Base-by-base conservation (phyloP, 345 rosid genomes). In the Ricinus communis region DNA sequence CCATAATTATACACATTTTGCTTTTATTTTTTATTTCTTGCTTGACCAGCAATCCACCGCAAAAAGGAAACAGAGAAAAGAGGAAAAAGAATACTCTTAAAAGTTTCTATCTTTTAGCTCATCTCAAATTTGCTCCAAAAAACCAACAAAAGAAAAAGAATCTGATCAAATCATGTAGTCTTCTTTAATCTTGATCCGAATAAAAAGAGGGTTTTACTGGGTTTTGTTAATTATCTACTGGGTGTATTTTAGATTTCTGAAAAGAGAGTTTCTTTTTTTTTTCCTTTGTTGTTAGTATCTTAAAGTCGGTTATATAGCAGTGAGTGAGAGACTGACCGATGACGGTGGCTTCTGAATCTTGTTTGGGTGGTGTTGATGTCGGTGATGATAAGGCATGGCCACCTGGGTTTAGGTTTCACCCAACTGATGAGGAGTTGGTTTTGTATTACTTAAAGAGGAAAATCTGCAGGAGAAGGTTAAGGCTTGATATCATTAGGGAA, bases 321-420 rank as follows among this genome's bases (percentile, higher is more conserved):
- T 8, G 4, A 43, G 47, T 50, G 24, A 60, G 64, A 19, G 64
- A 46, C 25, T 27, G 5, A 60, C 66, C 72, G 74, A 79, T 81
- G 87, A 64, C 63, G 67, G 80, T 78, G 56, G 54, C 40, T 28
- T 0, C 59, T 31, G 82, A 36, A 47, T 66, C 71, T 11, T 49
- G 74, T 13, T 45, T 66, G 61, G 74, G 40, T 45, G 74, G 53
- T n/a, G 38, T 33, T 33, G 65, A 77, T 22, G 68, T 64, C 30
- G 71, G 70, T 55, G 90, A 72, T 0, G 88, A 81, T 0, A 70
- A 80, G 64, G 61, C 28, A 22, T 84, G 88, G 95, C 96, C 97
- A 0, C 98, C 98, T 4, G 97, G 98, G 68, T 94, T 94, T 71
- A 77, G 97, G 76, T 91, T 94, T 77, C 93, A 94, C 61, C 98